Base-by-base conservation (phyloP, 768 basidiomycete species). In the Termitomyces sp. region DNA sequence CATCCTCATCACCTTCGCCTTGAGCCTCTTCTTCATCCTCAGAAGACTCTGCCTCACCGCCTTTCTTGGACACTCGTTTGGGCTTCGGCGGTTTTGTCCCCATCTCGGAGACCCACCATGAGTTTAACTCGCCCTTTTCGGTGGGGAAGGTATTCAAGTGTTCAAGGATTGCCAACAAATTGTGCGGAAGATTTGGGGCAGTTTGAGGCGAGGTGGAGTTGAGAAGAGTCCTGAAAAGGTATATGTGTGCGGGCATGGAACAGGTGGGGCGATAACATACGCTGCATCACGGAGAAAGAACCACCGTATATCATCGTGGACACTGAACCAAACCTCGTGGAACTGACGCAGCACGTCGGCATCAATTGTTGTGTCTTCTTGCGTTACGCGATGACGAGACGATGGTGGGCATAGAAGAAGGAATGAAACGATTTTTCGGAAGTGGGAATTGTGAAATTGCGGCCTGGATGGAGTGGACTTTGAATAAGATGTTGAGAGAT, bases 231-330 rank as follows among this genome's bases (percentile, higher is more conserved):
- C 76, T 76, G 59, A 9, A 61, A 24, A 48, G 52, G 62, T 39
- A 64, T 40, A 32, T 55, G 13, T 50, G 33, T 15, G 58, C 54
- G 24, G n/a, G 45, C 7, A 57, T 48, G 33, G 22, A 35, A n/a
- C 22, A 16, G 15, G 22, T 45, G 42, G 59, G 51, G 16, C 16
- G 52, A 32, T 53, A 7, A 76, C 83, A 61, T 72, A 90, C 92
- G 79, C 83, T 58, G 90, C 79, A 68, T 94, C 91, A 46, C 89
- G 83, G 38, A 96, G 80, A 77, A 94, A 94, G 76, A 90, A 92
- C 91, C 91, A 96, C 61, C 94, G 84, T 36, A 96, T 77, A 67
- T 96, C 94, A 67, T 93, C 90, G 70, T 91, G 69, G 13, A 90
- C 84, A 64, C 28, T 28, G 28, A 28, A 28, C 28, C 28, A 28